Percentiles rank a stretch among this genome's conserved stretches.
Conservation (phyloP, 257 asterid genomes). For the Ballota nigra region DNA sequence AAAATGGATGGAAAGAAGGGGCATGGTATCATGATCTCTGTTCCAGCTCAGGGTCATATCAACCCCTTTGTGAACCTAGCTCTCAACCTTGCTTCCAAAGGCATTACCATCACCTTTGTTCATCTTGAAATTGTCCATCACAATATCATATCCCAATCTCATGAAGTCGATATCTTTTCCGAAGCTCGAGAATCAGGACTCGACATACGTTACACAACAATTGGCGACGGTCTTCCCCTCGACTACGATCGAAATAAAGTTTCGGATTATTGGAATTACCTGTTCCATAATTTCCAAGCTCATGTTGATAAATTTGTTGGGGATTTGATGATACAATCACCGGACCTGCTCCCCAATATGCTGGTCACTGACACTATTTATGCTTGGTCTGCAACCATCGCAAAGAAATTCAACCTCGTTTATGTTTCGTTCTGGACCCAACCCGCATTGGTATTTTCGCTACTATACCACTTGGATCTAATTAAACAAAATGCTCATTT, state of each 20-base stretch:
- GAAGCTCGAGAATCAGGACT: conserved; percentile 43
- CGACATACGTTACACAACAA: conserved; percentile 45
- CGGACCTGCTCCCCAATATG: conserved; percentile 25
- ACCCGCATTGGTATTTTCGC: conserved; percentile 34
- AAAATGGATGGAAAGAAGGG: conserved; percentile 16
- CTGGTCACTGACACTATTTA: conserved; percentile 39
- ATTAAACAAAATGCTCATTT: conserved; percentile 31
- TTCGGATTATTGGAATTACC: conserved; percentile 7
- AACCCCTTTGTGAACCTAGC: conserved; percentile 53
- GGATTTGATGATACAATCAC: conserved; percentile 1
- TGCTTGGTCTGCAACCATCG: conserved; percentile 33
- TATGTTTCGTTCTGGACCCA: conserved; percentile 38
- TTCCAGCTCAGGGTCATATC: conserved; percentile 63
- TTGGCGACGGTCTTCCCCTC: conserved; percentile 43
- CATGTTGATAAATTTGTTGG: conserved; percentile 43
- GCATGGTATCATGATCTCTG: conserved; percentile 58
- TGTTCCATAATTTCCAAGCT: conserved; percentile 27
- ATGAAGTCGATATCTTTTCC: conserved; percentile 19
- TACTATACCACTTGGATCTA: conserved; percentile 33
- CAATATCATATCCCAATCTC: neutral
- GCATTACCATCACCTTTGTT: conserved; percentile 51
- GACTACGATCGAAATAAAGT: conserved; percentile 28
- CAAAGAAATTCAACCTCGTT: conserved; percentile 36
- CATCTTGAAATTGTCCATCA: conserved; percentile 15
- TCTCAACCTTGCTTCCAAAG: conserved; percentile 57